Conservation (phyloP, 306 rosid species). For the Acacia acuminata region DNA sequence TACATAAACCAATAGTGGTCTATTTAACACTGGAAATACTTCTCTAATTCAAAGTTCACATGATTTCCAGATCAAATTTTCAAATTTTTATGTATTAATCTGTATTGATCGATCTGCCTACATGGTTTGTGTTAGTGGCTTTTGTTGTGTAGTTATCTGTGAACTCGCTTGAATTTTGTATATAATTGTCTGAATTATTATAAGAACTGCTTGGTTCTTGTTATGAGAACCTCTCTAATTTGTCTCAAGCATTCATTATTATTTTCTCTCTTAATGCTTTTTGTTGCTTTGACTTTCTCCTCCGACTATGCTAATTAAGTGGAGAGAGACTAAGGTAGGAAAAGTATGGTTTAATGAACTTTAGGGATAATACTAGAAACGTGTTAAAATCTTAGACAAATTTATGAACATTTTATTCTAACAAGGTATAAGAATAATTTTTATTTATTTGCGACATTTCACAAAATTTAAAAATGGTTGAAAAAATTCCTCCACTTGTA, state of each 20-base stretch:
- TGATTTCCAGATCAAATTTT: not conserved
- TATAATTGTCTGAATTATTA: not conserved
- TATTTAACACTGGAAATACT: not conserved
- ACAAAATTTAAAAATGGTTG: not conserved
- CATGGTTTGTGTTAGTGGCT: not conserved
- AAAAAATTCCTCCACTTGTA: not conserved
- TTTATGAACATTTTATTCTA: too few relatives aligned
- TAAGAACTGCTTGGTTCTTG: not conserved
- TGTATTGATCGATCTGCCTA: not conserved
- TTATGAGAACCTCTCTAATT: not conserved
- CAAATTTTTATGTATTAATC: not conserved
- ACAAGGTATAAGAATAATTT: not conserved
- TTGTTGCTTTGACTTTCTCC: not conserved
- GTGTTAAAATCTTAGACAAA: not conserved
- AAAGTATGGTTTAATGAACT: not conserved
- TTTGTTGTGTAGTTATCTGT: not conserved
- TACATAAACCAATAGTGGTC: conserved; percentile 61
- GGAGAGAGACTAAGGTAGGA: not conserved
- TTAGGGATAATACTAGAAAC: not conserved
- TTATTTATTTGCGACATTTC: not conserved
- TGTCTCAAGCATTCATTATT: not conserved
- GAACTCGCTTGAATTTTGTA: not conserved
- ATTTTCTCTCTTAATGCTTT: not conserved
- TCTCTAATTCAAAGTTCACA: not conserved
- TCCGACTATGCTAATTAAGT: not conserved